Conservation (phyloP, 192 early-diverging fungal genomes). For the Podila minutissima region DNA sequence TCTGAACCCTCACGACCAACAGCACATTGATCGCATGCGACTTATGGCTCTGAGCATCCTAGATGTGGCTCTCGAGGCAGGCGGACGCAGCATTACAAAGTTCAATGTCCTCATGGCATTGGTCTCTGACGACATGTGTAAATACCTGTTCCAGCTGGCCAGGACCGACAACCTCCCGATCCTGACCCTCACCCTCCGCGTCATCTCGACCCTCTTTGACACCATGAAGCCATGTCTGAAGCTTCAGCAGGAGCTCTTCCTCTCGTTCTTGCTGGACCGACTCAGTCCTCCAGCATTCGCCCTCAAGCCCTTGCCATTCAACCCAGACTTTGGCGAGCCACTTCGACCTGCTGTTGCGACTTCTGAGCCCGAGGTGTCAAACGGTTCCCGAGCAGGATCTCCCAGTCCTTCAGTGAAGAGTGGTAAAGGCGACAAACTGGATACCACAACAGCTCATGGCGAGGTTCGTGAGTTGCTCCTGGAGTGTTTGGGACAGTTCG, state of each 20-base stretch:
- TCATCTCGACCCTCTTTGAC: constrained; percentile 77
- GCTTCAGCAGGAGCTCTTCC: constrained; percentile 81
- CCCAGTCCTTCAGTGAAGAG: constrained; percentile 42
- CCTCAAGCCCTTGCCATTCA: constrained; percentile 38
- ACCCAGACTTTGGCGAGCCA: constrained; percentile 44
- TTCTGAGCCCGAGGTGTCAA: constrained; percentile 18
- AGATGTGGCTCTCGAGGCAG: constrained; percentile 87
- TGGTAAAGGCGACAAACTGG: constrained; percentile 27
- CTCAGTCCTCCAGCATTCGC: constrained; percentile 53
- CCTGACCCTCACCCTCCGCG: constrained; percentile 68
- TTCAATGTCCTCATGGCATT: constrained; percentile 71
- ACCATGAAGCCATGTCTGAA: constrained; percentile 75
- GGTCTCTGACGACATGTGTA: constrained; percentile 86
- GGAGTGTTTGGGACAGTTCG: constrained; percentile 82
- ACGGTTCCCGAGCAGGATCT: constrained; percentile 37
- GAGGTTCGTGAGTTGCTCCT: constrained; percentile 89
- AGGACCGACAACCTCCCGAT: constrained; percentile 66
- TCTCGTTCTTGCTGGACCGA: constrained; percentile 69
- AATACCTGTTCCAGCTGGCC: constrained; percentile 81
- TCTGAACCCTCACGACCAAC: constrained; percentile 88
- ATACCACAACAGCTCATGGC: constrained; percentile 60
- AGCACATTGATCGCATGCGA: constrained; percentile 95
- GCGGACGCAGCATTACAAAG: constrained; percentile 77
- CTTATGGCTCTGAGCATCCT: constrained; percentile 90
- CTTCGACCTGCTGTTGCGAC: constrained; percentile 19